These are phyloP conservation scores for Phytophthora pisi DNA, from an alignment of 352 stramenopile species.

Conservation along the genomic window DNA sequence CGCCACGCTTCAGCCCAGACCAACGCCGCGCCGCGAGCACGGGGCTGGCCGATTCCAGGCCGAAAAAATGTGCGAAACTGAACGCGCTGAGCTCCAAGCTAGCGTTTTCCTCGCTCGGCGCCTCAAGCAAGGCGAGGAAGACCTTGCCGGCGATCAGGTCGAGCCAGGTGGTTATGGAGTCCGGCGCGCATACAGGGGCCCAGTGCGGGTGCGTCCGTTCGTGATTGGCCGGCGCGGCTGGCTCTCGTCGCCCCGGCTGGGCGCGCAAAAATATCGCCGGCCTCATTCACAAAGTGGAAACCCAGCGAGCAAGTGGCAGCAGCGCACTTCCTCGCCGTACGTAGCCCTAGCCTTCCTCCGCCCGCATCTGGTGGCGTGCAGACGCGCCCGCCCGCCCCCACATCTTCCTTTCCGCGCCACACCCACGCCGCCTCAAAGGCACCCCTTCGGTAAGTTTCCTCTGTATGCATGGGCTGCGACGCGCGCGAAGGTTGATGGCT, in stretches of 20 bases:
- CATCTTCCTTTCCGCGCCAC: slow-evolving; percentile 25
- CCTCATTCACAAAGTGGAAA: slow-evolving; percentile 41
- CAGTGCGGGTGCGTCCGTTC: slow-evolving; percentile 11
- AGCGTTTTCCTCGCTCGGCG: slow-evolving; percentile 12
- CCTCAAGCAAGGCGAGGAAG: too few relatives aligned
- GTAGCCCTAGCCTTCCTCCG: slow-evolving; percentile 29
- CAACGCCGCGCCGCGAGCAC: neutral
- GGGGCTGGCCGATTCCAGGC: slow-evolving; percentile 1
- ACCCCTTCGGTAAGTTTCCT: neutral
- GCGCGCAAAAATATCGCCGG: slow-evolving; percentile 34
- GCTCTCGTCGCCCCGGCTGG: slow-evolving; percentile 31
- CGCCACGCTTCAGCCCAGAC: too few relatives aligned
- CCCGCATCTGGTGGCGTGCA: slow-evolving; percentile 17
- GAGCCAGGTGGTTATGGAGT: neutral
- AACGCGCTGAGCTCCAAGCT: neutral
- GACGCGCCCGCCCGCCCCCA: neutral
- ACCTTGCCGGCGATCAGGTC: slow-evolving; percentile 15
- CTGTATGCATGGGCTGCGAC: too few relatives aligned
- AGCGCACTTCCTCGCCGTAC: slow-evolving; percentile 23
- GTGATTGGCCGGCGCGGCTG: slow-evolving; percentile 41
- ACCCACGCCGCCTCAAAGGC: neutral
- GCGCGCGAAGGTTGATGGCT: slow-evolving; percentile 3
- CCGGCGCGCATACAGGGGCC: neutral
- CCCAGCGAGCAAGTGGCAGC: slow-evolving; percentile 20
- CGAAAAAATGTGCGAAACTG: slow-evolving; percentile 30